A percentile compares a stretch with the other conserved stretches of the same genome.
These are phyloP conservation scores for Saccharum hybrid DNA, from an alignment of 202 grass and related monocot species.

Conservation along the genomic window DNA sequence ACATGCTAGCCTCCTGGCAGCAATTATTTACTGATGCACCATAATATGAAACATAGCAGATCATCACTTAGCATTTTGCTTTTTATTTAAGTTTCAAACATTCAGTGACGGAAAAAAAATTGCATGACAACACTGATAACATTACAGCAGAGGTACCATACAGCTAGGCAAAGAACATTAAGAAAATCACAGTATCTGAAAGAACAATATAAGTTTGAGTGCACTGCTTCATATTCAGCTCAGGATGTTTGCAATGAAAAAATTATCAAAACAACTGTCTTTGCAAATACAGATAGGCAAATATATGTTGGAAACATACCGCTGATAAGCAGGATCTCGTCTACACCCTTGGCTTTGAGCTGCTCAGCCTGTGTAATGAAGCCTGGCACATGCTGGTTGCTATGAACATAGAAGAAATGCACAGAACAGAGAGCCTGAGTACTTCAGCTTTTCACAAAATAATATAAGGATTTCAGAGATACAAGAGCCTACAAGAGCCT, in stretches of 20 bases:
- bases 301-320: constrained; percentile 52
- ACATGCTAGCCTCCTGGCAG: neutral
- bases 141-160: neutral
- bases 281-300: constrained; percentile 12
- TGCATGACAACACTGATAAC: neutral
- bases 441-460: constrained; percentile 6
- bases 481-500: no score
- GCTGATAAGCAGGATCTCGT: constrained; percentile 88
- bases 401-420: constrained; percentile 48
- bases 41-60: constrained; percentile 8
- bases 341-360: constrained; percentile 92
- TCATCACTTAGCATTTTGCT: neutral
- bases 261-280: constrained; percentile 12
- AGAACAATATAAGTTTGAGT: neutral
- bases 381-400: constrained; percentile 90
- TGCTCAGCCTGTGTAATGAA: constrained; percentile 83
- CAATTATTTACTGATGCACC: neutral
- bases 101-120: neutral
- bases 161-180: constrained; percentile 4
- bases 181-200: neutral
- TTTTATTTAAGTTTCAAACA: constrained; percentile 1
- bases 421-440: constrained; percentile 30
- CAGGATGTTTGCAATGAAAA: neutral
- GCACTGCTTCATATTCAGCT: neutral
- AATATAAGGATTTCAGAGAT: neutral